A percentile compares a stretch with the other conserved stretches of the same genome.
phyloP scores from a whole-genome alignment of 2,329 filamentous ascomycete genomes.

The Nothophaeocryptopus gaeumannii region DNA sequence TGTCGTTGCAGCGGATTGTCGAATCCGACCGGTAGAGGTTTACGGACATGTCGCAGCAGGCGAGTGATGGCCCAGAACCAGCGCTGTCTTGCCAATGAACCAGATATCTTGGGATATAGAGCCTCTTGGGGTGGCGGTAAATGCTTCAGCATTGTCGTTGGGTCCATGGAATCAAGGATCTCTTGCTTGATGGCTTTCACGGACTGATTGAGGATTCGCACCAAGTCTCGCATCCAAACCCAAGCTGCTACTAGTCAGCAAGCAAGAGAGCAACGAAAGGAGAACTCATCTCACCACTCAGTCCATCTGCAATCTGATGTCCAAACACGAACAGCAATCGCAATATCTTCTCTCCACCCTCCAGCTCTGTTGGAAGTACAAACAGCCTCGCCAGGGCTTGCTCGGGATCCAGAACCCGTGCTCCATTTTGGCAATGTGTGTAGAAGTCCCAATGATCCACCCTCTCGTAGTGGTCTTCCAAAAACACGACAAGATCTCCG shows the following conservation, averaged over 20 bases:
- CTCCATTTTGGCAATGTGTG: conserved; percentile 42
- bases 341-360: conserved; percentile 32
- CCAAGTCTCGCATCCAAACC: conserved; percentile 44
- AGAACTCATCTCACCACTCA: conserved; percentile 22
- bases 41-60: conserved; percentile 44
- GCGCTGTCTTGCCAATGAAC: conserved; percentile 39
- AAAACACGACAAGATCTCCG: conserved; percentile 35
- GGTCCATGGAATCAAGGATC: conserved; percentile 22
- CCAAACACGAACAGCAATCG: conserved; percentile 41
- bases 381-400: conserved; percentile 40
- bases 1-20: conserved; percentile 40
- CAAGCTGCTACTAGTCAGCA: conserved; percentile 24
- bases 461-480: conserved; percentile 38
- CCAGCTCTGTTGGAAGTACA: conserved; percentile 35
- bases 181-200: conserved; percentile 22
- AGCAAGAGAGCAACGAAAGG: conserved; percentile 3
- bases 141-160: conserved; percentile 26
- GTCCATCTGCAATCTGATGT: conserved; percentile 47
- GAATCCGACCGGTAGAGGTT: conserved; percentile 40
- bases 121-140: conserved; percentile 48
- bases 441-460: conserved; percentile 40
- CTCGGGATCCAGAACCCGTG: conserved; percentile 39
- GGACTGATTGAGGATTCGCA: conserved; percentile 37
- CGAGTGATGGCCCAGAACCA: conserved; percentile 50
- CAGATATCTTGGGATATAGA: conserved; percentile 41